Evolutionary conservation across 75 land plant species (phyloP), one percentile per base, ranked within the genome.

Genomic region (Picea glauca): DNA sequence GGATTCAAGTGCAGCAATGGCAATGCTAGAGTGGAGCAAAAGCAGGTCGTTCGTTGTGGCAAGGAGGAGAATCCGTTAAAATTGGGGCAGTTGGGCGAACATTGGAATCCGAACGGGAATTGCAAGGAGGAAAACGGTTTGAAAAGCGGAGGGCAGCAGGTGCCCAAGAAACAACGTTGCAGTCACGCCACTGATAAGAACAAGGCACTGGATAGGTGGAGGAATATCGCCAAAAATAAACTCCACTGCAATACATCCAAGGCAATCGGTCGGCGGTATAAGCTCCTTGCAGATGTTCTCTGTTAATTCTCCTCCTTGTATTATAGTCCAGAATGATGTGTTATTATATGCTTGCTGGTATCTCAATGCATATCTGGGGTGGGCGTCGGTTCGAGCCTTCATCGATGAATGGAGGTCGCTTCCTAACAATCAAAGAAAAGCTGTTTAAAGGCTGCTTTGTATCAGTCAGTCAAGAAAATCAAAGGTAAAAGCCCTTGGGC

Each of bases 211-310:
- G 73, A 68, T 68, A 68, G 40, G 46, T 68, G 73, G 73, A 68
- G 73, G 21, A 68, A 68, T 68, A 40, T 68, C 1, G 21, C 46
- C 12, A 68, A 68, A 68, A 68, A 32, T 40, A 43, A 57, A 18
- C 75, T 30, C 33, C 35, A 72, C 31, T 79, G 76, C 60, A 72
- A 72, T 72, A 5, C 80, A 7, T 33, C 75, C 3, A 73, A 74
- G 21, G 80, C 74, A 9, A 72, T 58, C 35, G 33, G 61, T 57
- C 80, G 80, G 23, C 80, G 80, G 13, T 79, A 79, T 54, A 79
- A 79, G 50, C 76, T 79, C 5, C 80, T 79, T 60, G 80, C 80
- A 18, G 80, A 79, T 40, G 76, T 79, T 72, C 75, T 79, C 8
- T 79, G 80, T 74, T 50, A 54, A 23, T 75, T 23, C 21, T 63